Base-by-base conservation (phyloP, 2,329 filamentous ascomycete genomes). In the Cercospora zeae-maydis region DNA sequence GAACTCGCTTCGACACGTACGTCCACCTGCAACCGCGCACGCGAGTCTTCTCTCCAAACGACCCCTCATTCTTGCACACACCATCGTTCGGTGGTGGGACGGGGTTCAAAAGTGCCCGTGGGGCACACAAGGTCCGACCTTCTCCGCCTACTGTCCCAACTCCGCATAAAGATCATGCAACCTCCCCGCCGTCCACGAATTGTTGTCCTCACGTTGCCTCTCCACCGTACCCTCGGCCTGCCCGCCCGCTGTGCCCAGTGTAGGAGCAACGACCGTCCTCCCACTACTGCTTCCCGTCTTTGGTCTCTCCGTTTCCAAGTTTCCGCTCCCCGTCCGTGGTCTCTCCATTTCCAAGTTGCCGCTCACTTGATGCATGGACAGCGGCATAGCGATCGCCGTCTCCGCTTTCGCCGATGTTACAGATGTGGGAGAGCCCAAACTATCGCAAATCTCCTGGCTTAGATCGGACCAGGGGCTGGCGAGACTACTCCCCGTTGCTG, bases 151-250 rank as follows among this genome's bases (percentile, higher is more conserved):
- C 37, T 62, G 53, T 4, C 58, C 58, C 58, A 64, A 24, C 45
- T 66, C 64, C 21, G 61, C 67, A 61, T 67, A 69, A 10, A 67
- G 54, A 24, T 58, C 37, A 34, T 69, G 63, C 47, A 64, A 31
- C 11, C 52, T 45, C 19, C 6, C 39, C 9, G 39, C 11, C 13
- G 39, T 10, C 39, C 39, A 45, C 5, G 39, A 24, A 13, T 6
- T 24, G 19, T 45, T 65, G 31, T 27, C 6, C 3, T 27, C 24
- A 27, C 24, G 3, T 3, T 27, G 3, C 24, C 3, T 6, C 24
- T 27, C 24, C 24, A 6, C 56, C 14, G 8, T 8, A 13, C 36
- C 36, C 36, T 4, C 11, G n/a, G 3, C 36, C 3, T 39, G 2
- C 36, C 36, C 36, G 36, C 11, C 8, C 11, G n/a, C 36, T 13